Evolutionary conservation across 768 basidiomycete genomes (phyloP), one percentile per base, ranked within the genome.

Genomic region (Russula sp.): DNA sequence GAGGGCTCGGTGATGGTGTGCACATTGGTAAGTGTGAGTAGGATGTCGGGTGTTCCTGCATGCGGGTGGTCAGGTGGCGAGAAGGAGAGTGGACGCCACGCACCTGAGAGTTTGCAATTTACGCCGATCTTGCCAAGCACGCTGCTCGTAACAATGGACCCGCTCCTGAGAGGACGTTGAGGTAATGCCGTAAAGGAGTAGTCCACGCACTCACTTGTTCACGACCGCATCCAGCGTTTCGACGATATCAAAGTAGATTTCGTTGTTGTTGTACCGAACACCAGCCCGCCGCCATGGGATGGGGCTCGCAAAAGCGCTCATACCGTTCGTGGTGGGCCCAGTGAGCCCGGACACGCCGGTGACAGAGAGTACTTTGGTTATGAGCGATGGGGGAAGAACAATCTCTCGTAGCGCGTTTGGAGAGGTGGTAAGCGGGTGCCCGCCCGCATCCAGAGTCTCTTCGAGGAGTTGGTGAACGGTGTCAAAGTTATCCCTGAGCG

Each of bases 401-500:
- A 98, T 95, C 70, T 98, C 95, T 31, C 92, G 86, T 2, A 98
- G 79, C 20, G 91, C 87, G 70, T 92, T 95, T 2, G 88, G 80
- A 60, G 92, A 91, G 3, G 93, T 98, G 6, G 94, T 97, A 42
- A 95, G 78, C 0, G 94, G 94, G 71, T 94, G 88, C 0, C 95
- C 94, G 11, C 92, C 89, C 9, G 93, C 86, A 71, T 96, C 94
- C 32, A 98, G 77, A n/a, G 91, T 94, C 75, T 98, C 95, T 75
- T 96, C 95, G 35, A 97, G 81, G 18, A 98, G 83, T 91, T 96
- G 94, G 71, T 98, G 96, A 7, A 97, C 94, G 31, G 92, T 84
- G 70, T 98, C 95, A 73, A 97, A 96, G 73, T 96, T 91, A 64
- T 97, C 94, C 69, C 86, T 90, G 67, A 98, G 75, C 2, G 84